Evolutionary conservation across 139 green algal genomes (phyloP), one percentile per base, ranked within the genome.

Genomic region (Eudorina sp.): DNA sequence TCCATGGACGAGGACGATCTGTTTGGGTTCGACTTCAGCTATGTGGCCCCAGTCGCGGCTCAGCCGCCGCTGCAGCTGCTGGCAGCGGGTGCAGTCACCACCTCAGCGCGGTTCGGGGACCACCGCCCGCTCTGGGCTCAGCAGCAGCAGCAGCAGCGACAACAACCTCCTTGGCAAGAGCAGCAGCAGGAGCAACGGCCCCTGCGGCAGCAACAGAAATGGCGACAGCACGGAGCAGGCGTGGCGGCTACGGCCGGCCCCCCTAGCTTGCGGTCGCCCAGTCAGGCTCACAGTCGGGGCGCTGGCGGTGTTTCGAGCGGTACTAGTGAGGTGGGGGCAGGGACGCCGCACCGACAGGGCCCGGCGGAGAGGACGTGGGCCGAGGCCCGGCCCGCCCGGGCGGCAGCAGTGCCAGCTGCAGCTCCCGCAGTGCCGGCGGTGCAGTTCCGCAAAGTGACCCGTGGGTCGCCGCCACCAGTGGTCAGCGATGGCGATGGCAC

Each of bases 21-120:
- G 58, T 85, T 85, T 36, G 79, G 79, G 0, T 85, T 85, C 16
- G 79, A 85, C 40, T 85, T 85, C 60, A 85, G 55, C 29, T 70
- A 70, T 18, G 79, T 75, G 5, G n/a, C 79, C 27, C 58, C 55
- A 0, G 58, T 58, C 18, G 79, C 41, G 40, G 55, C 25, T 0
- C 58, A 43, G n/a, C 40, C 41, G 21, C 58, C 58, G 41, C 40
- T 23, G 29, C 58, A 75, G 79, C 36, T 73, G 31, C 13, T 62
- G 45, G n/a, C 53, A 36, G 51, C 77, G 31, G 79, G 40, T 3
- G 58, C 40, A 2, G n/a, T n/a, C n/a, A n/a, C n/a, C n/a, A n/a
- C n/a, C n/a, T n/a, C n/a, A n/a, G n/a, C n/a, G n/a, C n/a, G n/a
- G n/a, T n/a, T n/a, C n/a, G n/a, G n/a, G n/a, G n/a, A n/a, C n/a